Conservation (phyloP, 805 yeast genomes). For the Saccharomycopsis capsularis region DNA sequence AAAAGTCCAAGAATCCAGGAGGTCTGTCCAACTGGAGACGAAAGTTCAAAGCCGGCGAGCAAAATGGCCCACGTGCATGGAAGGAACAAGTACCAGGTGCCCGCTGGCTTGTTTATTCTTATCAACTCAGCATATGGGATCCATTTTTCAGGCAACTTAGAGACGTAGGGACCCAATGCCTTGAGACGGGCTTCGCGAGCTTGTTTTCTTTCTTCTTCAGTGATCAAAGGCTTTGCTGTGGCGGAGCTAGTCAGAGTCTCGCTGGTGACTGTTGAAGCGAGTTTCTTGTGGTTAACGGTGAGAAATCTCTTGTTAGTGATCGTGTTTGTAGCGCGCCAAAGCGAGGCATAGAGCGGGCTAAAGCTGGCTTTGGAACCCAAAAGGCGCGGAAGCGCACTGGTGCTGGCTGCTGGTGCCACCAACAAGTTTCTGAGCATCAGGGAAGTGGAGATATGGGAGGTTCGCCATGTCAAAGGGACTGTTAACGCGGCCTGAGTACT, state of each 20-base stretch:
- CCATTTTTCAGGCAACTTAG: slow-evolving; percentile 60
- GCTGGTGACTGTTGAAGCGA: background rate
- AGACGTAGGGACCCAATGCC: slow-evolving; percentile 45
- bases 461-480: too few relatives aligned
- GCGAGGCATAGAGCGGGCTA: background rate
- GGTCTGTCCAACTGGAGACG: slow-evolving; percentile 64
- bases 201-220: slow-evolving; percentile 12
- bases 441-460: background rate
- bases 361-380: background rate
- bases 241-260: too few relatives aligned
- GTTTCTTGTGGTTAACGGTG: slow-evolving; percentile 9
- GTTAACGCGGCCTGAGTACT: too few relatives aligned
- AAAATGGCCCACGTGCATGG: slow-evolving; percentile 93
- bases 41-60: slow-evolving; percentile 71
- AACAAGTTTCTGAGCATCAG: background rate
- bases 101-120: slow-evolving; percentile 94
- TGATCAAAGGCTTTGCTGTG: slow-evolving; percentile 8
- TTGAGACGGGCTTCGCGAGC: slow-evolving; percentile 46
- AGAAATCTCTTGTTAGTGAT: background rate
- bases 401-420: background rate
- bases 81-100: slow-evolving; percentile 71
- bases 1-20: slow-evolving; percentile 59
- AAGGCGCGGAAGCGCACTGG: too few relatives aligned
- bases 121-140: slow-evolving; percentile 89
- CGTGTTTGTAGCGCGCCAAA: background rate